phyloP scores from a whole-genome alignment of 1,284 basidiomycete genomes.

The Leccinum griseonigrum region DNA sequence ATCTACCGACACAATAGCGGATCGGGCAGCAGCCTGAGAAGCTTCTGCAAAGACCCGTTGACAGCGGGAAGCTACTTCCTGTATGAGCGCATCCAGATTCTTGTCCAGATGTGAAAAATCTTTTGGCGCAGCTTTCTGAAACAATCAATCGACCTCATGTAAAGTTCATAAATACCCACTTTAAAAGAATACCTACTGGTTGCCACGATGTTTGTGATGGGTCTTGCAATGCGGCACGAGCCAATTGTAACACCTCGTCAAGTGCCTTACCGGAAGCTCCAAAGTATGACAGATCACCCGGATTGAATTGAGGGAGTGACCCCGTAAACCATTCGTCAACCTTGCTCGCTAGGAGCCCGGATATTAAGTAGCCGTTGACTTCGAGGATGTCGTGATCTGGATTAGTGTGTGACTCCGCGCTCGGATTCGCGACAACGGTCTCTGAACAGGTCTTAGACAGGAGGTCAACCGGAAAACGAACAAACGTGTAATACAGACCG shows the following conservation, averaged over 20 bases:
- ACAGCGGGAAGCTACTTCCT: conserved; percentile 60
- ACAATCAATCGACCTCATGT: conserved; percentile 29
- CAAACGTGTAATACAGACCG: conserved; percentile 45
- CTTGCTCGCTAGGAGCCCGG: conserved; percentile 62
- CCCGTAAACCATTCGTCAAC: conserved; percentile 80
- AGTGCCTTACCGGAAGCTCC: conserved; percentile 37
- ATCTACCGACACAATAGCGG: conserved; percentile 46
- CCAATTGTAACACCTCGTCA: conserved; percentile 43
- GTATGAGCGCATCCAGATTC: conserved; percentile 66
- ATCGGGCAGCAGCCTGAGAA: conserved; percentile 60
- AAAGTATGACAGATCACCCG: conserved; percentile 52
- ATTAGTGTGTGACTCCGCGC: conserved; percentile 44
- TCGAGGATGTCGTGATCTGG: conserved; percentile 73
- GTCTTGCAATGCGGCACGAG: conserved; percentile 46
- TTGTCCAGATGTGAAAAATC: conserved; percentile 60
- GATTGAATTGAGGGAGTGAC: conserved; percentile 54
- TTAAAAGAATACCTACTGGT: conserved; percentile 38
- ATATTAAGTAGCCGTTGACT: conserved; percentile 75
- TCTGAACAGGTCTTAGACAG: conserved; percentile 32
- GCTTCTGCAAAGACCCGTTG: conserved; percentile 61
- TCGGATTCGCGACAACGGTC: conserved; percentile 39
- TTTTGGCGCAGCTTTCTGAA: conserved; percentile 46
- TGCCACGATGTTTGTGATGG: conserved; percentile 42
- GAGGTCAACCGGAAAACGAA: conserved; percentile 15
- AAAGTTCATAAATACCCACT: conserved; percentile 20